Conservation (phyloP, 768 basidiomycete species). For the Mycena venus region DNA sequence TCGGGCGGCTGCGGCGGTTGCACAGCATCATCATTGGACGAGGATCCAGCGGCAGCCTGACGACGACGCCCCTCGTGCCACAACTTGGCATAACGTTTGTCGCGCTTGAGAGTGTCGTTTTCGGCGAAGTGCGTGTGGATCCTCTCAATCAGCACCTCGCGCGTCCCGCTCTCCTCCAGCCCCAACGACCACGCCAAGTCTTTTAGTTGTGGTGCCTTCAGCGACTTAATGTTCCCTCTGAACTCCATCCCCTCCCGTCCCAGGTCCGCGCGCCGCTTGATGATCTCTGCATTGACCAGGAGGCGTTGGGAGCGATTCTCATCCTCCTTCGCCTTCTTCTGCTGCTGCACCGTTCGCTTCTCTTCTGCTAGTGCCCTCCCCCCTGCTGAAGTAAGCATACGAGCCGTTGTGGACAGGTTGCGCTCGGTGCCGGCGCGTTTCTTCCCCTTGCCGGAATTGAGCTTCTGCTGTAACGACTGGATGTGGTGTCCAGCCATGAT, state of each 20-base stretch:
- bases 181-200: constrained; percentile 1
- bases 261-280: not conserved
- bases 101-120: not conserved
- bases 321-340: constrained; percentile 2
- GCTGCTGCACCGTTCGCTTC: not conserved
- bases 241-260: not conserved
- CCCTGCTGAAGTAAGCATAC: not conserved
- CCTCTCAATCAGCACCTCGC: not conserved
- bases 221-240: not conserved
- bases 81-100: not conserved
- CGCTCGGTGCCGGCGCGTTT: no score
- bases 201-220: not conserved
- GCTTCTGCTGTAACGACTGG: no score
- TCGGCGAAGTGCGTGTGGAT: not conserved
- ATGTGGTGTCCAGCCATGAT: no score
- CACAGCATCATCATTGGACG: no score
- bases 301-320: no score
- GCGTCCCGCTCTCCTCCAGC: not conserved
- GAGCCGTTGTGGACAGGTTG: no score
- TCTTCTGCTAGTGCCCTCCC: not conserved
- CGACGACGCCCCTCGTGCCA: not conserved
- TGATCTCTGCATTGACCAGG: not conserved
- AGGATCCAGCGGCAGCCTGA: no score
- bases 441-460: no score
- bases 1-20: not conserved